A percentile compares a stretch with the other conserved stretches of the same genome.
phyloP scores from a whole-genome alignment of 805 yeast species.

The Blastobotrys terrestris region DNA sequence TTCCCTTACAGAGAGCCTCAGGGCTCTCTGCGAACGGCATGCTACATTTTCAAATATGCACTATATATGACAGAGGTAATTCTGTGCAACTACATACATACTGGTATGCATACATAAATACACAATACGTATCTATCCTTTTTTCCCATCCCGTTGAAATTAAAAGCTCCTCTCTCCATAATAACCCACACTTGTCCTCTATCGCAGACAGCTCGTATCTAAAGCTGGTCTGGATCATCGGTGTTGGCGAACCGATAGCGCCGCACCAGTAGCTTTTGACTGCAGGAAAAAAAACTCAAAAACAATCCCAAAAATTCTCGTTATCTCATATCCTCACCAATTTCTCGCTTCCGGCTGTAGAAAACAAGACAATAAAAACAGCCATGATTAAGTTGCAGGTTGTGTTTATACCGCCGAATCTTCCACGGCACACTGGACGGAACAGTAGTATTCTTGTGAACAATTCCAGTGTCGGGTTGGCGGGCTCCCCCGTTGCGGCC shows the following conservation, averaged over 20 bases:
- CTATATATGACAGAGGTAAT: too few relatives aligned
- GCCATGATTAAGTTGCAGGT: conserved; percentile 41
- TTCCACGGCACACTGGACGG: conserved; percentile 10
- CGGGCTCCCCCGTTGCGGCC: conserved; percentile 18
- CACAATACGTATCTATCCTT: too few relatives aligned
- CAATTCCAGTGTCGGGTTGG: conserved; percentile 9
- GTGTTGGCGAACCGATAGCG: not conserved
- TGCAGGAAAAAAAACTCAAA: not conserved
- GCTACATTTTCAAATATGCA: too few relatives aligned
- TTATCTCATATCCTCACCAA: not conserved
- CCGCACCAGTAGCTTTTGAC: not conserved
- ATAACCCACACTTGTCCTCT: too few relatives aligned
- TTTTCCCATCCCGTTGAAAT: too few relatives aligned
- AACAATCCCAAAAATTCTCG: not conserved
- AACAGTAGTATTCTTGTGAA: conserved; percentile 12
- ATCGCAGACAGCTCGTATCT: not conserved
- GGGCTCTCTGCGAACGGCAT: too few relatives aligned
- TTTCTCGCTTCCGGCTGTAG: not conserved
- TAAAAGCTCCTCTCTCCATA: too few relatives aligned
- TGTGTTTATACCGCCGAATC: conserved; percentile 34
- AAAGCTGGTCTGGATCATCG: not conserved
- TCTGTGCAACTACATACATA: too few relatives aligned
- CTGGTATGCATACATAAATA: too few relatives aligned
- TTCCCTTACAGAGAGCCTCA: too few relatives aligned
- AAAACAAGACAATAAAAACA: too few relatives aligned